Evolutionary conservation across 2,329 filamentous ascomycete species (phyloP), one percentile per base, ranked within the genome.

Genomic region (Gnomoniopsis smithogilvyi): DNA sequence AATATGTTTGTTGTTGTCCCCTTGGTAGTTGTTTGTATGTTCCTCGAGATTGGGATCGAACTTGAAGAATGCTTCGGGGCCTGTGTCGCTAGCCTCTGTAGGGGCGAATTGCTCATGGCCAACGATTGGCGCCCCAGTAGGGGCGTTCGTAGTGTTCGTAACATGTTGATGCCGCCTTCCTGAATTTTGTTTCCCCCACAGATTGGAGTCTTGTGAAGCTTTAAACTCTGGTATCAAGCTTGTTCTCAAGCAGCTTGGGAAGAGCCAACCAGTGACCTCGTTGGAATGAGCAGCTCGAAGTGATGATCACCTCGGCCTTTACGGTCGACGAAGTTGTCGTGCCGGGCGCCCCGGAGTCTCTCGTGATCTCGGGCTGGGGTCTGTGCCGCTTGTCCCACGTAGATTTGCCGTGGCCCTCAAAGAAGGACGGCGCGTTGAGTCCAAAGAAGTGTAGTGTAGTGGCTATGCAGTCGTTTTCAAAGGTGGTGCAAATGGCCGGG

Each of bases 71-170:
- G 34, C 17, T 49, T 33, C 56, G 26, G 41, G 36, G 43, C 49
- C 15, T 46, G 56, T 21, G 52, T 33, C 24, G 49, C 60, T 6
- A 59, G 34, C n/a, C 48, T 50, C 22, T 51, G 52, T 36, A 59
- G 43, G 3, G 56, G 46, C 1, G 59, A 54, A 3, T 51, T 21
- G 7, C 3, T 38, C 41, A 21, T 58, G 43, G 56, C 30, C 24
- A 41, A 47, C 30, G 60, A 34, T 43, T 59, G 56, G 7, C 53
- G 52, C 41, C 49, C 48, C 22, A 51, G 24, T 19, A 46, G 34
- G n/a, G 60, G 26, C 48, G 53, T 21, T 17, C 60, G 60, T 26
- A 56, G 34, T 22, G 56, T 49, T 38, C 56, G 53, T 50, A 56
- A 21, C 53, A 56, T 56, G 12, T n/a, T 24, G 50, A 3, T 41